Evolutionary conservation across 257 asterid species (phyloP).

Genomic region (Solanum corneliomulleri): DNA sequence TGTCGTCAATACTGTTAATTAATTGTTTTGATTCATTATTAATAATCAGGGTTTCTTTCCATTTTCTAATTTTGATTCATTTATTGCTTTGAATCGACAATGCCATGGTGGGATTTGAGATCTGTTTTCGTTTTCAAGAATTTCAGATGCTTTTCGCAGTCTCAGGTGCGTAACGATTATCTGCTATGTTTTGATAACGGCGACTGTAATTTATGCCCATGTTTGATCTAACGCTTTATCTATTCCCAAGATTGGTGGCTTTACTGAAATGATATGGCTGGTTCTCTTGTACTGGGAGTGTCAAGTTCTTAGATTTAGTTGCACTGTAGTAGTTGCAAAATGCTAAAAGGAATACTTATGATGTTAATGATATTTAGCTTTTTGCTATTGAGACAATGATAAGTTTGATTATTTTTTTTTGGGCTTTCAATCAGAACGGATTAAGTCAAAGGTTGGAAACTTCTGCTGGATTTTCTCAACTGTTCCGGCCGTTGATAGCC

Average conservation of each 20-base stretch:
- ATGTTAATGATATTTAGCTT: neutral
- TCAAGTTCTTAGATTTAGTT: neutral
- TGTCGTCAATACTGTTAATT: neutral
- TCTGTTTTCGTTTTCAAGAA: slow-evolving; percentile 13
- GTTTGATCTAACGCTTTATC: neutral
- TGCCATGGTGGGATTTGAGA: slow-evolving; percentile 33
- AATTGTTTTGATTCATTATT: neutral
- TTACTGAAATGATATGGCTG: neutral
- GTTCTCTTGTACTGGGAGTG: neutral
- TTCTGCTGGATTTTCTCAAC: slow-evolving; percentile 31
- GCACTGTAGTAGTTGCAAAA: neutral
- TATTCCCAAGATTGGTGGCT: neutral
- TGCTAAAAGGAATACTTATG: neutral
- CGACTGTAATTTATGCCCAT: neutral
- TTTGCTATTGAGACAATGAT: neutral
- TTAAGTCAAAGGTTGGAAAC: slow-evolving; percentile 18
- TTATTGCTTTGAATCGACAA: slow-evolving; percentile 5
- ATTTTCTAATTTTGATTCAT: neutral
- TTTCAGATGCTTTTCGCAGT: slow-evolving; percentile 15
- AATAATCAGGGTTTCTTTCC: neutral
- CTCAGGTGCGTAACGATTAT: slow-evolving; percentile 16
- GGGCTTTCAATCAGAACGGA: neutral
- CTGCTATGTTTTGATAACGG: neutral
- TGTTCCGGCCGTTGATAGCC: slow-evolving; percentile 34
- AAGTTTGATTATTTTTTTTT: neutral